A percentile compares a stretch with the other conserved stretches of the same genome.
Conservation (phyloP, 1,284 basidiomycete genomes). For the Inonotus obliquus region DNA sequence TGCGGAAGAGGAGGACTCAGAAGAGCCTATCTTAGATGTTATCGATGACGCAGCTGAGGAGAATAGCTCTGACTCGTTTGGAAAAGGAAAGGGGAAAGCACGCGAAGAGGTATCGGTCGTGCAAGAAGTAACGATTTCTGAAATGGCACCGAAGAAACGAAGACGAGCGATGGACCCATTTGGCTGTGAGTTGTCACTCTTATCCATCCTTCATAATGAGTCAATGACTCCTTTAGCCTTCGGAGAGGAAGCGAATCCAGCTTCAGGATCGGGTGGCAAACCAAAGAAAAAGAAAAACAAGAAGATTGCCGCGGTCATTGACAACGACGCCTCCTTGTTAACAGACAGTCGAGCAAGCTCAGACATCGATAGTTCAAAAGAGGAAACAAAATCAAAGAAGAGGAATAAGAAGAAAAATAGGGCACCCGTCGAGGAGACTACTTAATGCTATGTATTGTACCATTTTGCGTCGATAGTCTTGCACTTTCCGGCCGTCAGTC, state of each 20-base stretch:
- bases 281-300: conserved; percentile 12
- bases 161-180: conserved; percentile 57
- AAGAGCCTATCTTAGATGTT: conserved; percentile 39
- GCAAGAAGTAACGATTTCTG: background rate
- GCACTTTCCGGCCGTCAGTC: background rate
- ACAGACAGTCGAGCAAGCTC: conserved; percentile 8
- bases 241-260: background rate
- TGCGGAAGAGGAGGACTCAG: conserved; percentile 40
- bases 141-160: conserved; percentile 36
- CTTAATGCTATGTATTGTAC: no score
- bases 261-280: background rate
- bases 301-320: conserved; percentile 5
- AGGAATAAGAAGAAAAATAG: conserved; percentile 1
- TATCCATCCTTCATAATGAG: background rate
- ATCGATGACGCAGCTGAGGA: conserved; percentile 39
- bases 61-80: conserved; percentile 26
- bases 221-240: background rate
- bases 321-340: background rate
- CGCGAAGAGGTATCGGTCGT: conserved; percentile 18
- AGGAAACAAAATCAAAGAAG: conserved; percentile 4
- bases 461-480: background rate
- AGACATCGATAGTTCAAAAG: background rate
- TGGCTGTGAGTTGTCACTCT: conserved; percentile 43
- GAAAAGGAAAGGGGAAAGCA: conserved; percentile 41
- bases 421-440: background rate